Conservation (phyloP, 1,284 basidiomycete species). For the Dichomitus squalens region DNA sequence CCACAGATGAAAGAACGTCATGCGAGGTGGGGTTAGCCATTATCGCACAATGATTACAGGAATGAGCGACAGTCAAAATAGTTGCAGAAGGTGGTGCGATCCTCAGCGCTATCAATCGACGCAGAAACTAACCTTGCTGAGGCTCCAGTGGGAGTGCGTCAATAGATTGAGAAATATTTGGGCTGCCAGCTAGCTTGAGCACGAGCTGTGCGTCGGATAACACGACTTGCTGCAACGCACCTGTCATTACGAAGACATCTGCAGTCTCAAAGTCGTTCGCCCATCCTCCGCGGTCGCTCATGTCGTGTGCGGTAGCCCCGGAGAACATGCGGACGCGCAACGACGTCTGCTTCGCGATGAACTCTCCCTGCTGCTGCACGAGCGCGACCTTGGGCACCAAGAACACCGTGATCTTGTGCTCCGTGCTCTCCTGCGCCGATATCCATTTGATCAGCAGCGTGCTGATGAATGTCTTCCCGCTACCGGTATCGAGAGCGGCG, state of each 20-base stretch:
- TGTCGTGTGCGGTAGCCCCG: slow-evolving; percentile 69
- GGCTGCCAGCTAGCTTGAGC: slow-evolving; percentile 43
- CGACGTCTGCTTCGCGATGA: slow-evolving; percentile 64
- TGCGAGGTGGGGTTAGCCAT: no score
- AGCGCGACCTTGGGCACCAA: slow-evolving; percentile 82
- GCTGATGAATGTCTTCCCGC: slow-evolving; percentile 84
- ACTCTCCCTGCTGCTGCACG: slow-evolving; percentile 78
- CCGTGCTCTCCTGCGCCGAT: slow-evolving; percentile 47
- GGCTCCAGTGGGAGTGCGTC: slow-evolving; percentile 77
- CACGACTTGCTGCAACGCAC: slow-evolving; percentile 38
- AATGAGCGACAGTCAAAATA: no score
- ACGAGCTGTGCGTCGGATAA: background rate
- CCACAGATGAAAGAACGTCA: no score
- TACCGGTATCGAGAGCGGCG: slow-evolving; percentile 76
- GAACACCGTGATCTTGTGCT: slow-evolving; percentile 64
- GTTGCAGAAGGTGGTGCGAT: no score
- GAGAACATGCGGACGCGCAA: slow-evolving; percentile 67
- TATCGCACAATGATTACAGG: no score
- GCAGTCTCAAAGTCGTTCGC: slow-evolving; percentile 56
- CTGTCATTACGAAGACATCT: slow-evolving; percentile 84
- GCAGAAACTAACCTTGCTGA: slow-evolving; percentile 50
- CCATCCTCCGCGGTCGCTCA: slow-evolving; percentile 71
- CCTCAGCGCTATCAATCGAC: no score
- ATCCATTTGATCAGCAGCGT: slow-evolving; percentile 79
- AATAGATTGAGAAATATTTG: slow-evolving; percentile 81